These are phyloP conservation scores for Tephrocybe rancida DNA, from an alignment of 768 basidiomycete species.

Conservation along the genomic window DNA sequence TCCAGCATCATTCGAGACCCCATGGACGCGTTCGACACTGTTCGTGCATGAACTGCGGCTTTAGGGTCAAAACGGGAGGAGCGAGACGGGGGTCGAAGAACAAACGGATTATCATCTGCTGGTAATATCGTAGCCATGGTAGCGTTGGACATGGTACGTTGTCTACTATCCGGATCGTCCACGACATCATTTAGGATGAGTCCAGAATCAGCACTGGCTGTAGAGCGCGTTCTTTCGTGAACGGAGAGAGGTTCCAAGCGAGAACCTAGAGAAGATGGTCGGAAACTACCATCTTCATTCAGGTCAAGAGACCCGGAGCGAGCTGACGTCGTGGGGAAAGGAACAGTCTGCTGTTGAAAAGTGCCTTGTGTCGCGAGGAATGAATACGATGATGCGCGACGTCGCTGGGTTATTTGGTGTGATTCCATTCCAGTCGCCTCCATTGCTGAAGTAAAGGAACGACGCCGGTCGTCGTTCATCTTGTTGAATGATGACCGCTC, in stretches of 20 bases:
- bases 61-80: conserved; percentile 86
- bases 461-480: conserved; percentile 43
- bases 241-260: conserved; percentile 17
- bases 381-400: conserved; percentile 52
- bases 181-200: conserved; percentile 40
- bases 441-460: conserved; percentile 60
- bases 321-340: conserved; percentile 63
- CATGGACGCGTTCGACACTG: conserved; percentile 65
- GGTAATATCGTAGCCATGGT: conserved; percentile 44
- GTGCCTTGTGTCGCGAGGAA: conserved; percentile 38
- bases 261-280: conserved; percentile 10
- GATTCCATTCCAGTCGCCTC: conserved; percentile 53
- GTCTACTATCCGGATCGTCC: conserved; percentile 22
- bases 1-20: conserved; percentile 67
- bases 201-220: conserved; percentile 52
- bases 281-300: conserved; percentile 8
- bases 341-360: conserved; percentile 46
- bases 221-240: conserved; percentile 53
- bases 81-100: conserved; percentile 64
- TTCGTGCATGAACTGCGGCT: conserved; percentile 54
- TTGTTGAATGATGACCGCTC: conserved; percentile 27
- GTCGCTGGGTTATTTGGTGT: conserved; percentile 45
- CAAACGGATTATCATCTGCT: conserved; percentile 66
- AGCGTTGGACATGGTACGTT: conserved; percentile 41
- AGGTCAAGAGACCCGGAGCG: conserved; percentile 47